These are phyloP conservation scores for Fusarium palustre DNA, from an alignment of 2,329 filamentous ascomycete species.

Conservation along the genomic window DNA sequence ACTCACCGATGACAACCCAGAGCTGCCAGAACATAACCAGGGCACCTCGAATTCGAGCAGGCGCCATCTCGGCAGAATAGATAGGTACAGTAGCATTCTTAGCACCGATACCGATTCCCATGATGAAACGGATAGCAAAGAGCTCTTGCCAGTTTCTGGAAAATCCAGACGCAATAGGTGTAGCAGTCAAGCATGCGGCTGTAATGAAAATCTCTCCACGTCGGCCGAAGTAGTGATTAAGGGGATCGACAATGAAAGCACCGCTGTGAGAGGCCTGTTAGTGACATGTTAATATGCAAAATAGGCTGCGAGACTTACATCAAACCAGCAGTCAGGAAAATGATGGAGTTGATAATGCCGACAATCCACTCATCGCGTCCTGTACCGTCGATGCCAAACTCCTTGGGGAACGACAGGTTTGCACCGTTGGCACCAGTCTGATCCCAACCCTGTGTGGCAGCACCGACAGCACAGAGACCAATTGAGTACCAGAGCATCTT, in stretches of 20 bases:
- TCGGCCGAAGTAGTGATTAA: conserved; percentile 61
- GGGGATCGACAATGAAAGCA: conserved; percentile 66
- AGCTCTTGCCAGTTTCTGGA: conserved; percentile 75
- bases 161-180: conserved; percentile 73
- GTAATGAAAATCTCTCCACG: conserved; percentile 76
- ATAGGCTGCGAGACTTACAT: not conserved
- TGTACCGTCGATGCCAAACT: conserved; percentile 54
- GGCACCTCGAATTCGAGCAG: conserved; percentile 75
- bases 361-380: conserved; percentile 60
- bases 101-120: conserved; percentile 77
- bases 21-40: conserved; percentile 86
- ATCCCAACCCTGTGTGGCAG: conserved; percentile 76
- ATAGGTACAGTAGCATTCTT: conserved; percentile 76
- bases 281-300: accelerated
- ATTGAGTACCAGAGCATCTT: conserved; percentile 74
- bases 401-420: conserved; percentile 68
- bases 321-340: conserved; percentile 51
- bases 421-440: conserved; percentile 72
- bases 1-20: conserved; percentile 67
- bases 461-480: conserved; percentile 73
- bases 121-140: conserved; percentile 72
- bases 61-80: conserved; percentile 79
- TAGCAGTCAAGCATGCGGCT: conserved; percentile 75
- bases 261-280: not conserved
- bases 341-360: conserved; percentile 70